phyloP scores from a whole-genome alignment of 1,284 basidiomycete species.

The Marasmius sp. region DNA sequence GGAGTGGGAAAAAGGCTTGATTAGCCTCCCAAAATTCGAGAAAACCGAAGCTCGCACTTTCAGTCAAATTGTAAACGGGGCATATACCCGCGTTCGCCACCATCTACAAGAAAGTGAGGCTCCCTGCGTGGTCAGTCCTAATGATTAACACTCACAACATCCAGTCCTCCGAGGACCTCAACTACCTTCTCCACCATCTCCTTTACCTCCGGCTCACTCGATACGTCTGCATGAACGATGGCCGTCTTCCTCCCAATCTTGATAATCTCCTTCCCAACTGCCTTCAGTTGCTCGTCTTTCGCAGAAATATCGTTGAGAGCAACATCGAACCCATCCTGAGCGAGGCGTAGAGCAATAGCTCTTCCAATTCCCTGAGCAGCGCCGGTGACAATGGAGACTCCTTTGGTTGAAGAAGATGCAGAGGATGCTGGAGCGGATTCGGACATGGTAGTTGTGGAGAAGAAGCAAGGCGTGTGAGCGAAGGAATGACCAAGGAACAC shows the following conservation, averaged over 20 bases:
- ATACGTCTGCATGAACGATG: slow-evolving; percentile 31
- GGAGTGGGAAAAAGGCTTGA: neutral
- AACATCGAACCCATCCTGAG: slow-evolving; percentile 36
- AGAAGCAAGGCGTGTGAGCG: neutral
- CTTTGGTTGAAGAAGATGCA: neutral
- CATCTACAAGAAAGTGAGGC: slow-evolving; percentile 20
- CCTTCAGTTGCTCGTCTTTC: slow-evolving; percentile 20
- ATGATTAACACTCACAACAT: slow-evolving; percentile 31
- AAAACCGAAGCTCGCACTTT: slow-evolving; percentile 20
- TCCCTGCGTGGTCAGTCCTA: neutral
- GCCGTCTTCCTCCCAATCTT: slow-evolving; percentile 20
- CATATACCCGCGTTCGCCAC: slow-evolving; percentile 37
- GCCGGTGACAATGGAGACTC: slow-evolving; percentile 35
- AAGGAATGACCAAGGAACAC: neutral
- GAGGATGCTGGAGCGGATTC: neutral
- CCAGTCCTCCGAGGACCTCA: slow-evolving; percentile 31
- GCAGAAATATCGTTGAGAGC: slow-evolving; percentile 32
- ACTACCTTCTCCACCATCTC: slow-evolving; percentile 31
- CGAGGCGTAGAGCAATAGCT: slow-evolving; percentile 33
- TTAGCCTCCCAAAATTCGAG: neutral
- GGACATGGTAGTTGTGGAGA: neutral
- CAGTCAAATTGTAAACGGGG: slow-evolving; percentile 19
- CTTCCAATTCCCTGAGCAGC: slow-evolving; percentile 34
- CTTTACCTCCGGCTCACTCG: slow-evolving; percentile 35
- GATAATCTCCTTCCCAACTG: slow-evolving; percentile 24